Evolutionary conservation across 768 basidiomycete genomes (phyloP).

Genomic region (Mycena maculata): DNA sequence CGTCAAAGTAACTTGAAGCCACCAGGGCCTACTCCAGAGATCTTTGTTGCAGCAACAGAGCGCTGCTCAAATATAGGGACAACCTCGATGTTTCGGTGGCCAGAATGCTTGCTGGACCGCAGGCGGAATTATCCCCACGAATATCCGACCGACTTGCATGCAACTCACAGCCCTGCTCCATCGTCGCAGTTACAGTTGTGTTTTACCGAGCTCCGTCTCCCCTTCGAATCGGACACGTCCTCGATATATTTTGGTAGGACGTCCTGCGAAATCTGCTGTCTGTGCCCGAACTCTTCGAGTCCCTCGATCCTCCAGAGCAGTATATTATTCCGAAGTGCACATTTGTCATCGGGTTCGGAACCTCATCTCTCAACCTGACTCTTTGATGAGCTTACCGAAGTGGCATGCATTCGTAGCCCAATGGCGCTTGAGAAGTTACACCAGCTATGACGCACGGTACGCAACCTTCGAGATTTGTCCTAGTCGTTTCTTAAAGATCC

Average conservation of each 20-base stretch:
- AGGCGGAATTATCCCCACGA: no score
- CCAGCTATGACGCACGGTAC: slow-evolving; percentile 16
- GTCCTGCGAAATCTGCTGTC: neutral
- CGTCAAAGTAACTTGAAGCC: no score
- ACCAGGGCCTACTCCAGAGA: no score
- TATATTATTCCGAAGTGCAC: neutral
- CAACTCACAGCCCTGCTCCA: neutral
- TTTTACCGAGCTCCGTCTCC: slow-evolving; percentile 1
- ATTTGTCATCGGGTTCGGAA: neutral
- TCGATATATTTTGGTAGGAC: neutral
- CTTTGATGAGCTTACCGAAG: neutral
- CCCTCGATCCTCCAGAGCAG: neutral
- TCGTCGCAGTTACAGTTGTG: neutral
- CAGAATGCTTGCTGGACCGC: no score
- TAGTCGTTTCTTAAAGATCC: neutral
- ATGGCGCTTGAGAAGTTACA: slow-evolving; percentile 6
- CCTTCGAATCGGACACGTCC: slow-evolving; percentile 5
- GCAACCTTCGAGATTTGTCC: no score
- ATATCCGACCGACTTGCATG: neutral
- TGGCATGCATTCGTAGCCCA: slow-evolving; percentile 15
- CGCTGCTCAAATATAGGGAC: no score
- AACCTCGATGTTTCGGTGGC: no score
- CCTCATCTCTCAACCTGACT: neutral
- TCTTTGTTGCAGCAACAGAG: no score
- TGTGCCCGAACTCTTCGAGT: neutral